Conservation (phyloP, 1,284 basidiomycete species). For the Leccinum ponderosum region DNA sequence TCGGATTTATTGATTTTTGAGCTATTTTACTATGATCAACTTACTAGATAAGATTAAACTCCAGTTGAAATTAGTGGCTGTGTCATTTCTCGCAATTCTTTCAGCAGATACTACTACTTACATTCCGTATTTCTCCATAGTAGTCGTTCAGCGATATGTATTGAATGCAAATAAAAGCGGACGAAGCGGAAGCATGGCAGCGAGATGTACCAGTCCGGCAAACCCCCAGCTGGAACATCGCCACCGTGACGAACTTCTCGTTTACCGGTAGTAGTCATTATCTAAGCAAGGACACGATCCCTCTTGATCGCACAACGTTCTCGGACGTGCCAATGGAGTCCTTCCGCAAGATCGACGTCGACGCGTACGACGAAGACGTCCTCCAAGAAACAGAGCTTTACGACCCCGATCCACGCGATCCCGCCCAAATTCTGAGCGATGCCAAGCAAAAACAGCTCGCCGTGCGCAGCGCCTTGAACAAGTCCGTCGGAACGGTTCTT, state of each 20-base stretch:
- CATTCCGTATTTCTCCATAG: not conserved
- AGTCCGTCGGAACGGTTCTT: constrained; percentile 50
- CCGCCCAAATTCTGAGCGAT: constrained; percentile 72
- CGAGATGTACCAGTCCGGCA: not conserved
- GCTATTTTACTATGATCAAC: not conserved
- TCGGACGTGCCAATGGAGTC: constrained; percentile 33
- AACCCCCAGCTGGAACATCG: no score
- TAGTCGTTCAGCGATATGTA: not conserved
- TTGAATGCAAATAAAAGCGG: not conserved
- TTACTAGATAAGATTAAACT: not conserved
- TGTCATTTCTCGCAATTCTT: not conserved
- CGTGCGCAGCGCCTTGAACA: constrained; percentile 74
- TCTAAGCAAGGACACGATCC: not conserved
- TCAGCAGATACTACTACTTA: not conserved
- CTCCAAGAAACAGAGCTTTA: constrained; percentile 85
- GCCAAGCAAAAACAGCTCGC: constrained; percentile 74
- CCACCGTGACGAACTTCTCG: no score
- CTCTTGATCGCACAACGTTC: not conserved
- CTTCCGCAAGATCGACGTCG: constrained; percentile 95
- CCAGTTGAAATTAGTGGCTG: not conserved
- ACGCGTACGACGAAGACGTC: constrained; percentile 91
- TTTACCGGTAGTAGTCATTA: not conserved
- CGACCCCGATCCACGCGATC: constrained; percentile 86
- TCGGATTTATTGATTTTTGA: not conserved
- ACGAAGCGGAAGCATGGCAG: no score